Evolutionary conservation across 768 basidiomycete genomes (phyloP).

Genomic region (Astraeus odoratus): DNA sequence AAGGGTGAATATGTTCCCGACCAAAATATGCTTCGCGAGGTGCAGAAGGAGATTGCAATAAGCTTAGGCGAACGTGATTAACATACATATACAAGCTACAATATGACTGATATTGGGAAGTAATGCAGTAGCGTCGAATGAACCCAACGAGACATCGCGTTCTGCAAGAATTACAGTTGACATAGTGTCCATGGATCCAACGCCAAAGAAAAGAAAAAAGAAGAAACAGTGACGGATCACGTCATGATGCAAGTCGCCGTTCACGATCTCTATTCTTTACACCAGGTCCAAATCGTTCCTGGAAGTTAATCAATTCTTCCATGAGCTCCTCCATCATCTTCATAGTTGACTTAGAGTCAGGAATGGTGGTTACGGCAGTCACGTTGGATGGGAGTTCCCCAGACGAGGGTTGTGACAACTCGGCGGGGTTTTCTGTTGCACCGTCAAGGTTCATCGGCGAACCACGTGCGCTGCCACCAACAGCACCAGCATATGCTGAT

Average conservation of each 20-base stretch:
- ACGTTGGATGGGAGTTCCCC: conserved; percentile 5
- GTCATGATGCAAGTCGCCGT: conserved; percentile 34
- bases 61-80: no score
- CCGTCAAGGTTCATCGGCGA: conserved; percentile 32
- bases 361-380: conserved; percentile 1
- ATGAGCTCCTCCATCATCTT: conserved; percentile 88
- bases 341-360: conserved; percentile 42
- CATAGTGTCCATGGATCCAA: conserved; percentile 4
- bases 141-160: no score
- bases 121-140: no score
- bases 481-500: conserved; percentile 12
- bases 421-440: conserved; percentile 7
- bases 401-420: conserved; percentile 8
- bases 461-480: conserved; percentile 9
- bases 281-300: conserved; percentile 75
- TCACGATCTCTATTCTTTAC: conserved; percentile 47
- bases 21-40: no score
- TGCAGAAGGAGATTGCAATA: no score
- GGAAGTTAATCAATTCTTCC: conserved; percentile 83
- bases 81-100: conserved; percentile 2
- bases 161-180: conserved; percentile 3
- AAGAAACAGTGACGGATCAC: conserved; percentile 1
- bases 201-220: conserved; percentile 5
- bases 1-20: no score
- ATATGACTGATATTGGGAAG: conserved; percentile 1